Conservation (phyloP, 352 stramenopile species). For the Globisporangium lucens region DNA sequence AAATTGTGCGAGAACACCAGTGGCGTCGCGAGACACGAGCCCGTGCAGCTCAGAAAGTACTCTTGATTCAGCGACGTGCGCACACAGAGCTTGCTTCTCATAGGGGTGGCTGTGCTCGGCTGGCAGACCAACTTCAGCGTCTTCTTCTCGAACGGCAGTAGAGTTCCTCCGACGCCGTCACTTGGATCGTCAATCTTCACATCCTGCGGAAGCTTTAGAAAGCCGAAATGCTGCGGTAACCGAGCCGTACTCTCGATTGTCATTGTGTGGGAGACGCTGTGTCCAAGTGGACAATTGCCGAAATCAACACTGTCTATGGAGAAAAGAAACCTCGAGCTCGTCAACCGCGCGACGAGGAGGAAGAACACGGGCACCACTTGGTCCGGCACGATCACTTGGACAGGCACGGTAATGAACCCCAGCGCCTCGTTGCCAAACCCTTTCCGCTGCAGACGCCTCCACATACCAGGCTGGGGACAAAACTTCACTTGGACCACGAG, state of each 20-base stretch:
- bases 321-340: conserved; percentile 17
- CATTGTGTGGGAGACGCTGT: conserved; percentile 31
- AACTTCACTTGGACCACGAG: conserved; percentile 79
- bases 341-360: conserved; percentile 32
- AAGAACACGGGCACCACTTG: conserved; percentile 46
- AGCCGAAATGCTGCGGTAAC: conserved; percentile 34
- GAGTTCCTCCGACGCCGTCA: conserved; percentile 27
- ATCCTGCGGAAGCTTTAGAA: conserved; percentile 26
- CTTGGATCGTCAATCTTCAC: conserved; percentile 23
- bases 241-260: conserved; percentile 28
- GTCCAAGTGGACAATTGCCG: conserved; percentile 33
- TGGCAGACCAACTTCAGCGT: conserved; percentile 29
- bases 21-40: conserved; percentile 24
- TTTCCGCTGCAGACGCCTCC: conserved; percentile 37
- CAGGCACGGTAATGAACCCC: conserved; percentile 40
- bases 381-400: conserved; percentile 60
- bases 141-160: conserved; percentile 30
- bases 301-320: conserved; percentile 27
- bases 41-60: conserved; percentile 31
- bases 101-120: conserved; percentile 14
- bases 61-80: conserved; percentile 38
- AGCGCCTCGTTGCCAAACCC: conserved; percentile 36
- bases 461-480: conserved; percentile 43
- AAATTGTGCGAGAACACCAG: conserved; percentile 34
- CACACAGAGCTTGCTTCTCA: conserved; percentile 23